Conservation (phyloP, 2,329 filamentous ascomycete genomes). For the Podosphaera xanthii region DNA sequence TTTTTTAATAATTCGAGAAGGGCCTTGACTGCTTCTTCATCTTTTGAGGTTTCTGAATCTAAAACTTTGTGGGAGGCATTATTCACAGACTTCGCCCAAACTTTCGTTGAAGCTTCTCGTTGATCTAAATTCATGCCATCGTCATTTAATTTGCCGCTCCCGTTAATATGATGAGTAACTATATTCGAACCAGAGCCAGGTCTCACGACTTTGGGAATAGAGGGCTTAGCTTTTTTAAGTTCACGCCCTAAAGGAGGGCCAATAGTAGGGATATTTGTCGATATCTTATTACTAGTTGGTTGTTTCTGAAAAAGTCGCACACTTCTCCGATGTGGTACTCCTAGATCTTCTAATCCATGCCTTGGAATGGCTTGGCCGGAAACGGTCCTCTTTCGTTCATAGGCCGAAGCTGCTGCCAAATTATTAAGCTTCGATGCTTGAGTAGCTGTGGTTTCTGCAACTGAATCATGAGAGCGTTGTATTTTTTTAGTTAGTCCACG, state of each 20-base stretch:
- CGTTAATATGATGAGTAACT: constrained; percentile 71
- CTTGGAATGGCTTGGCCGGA: constrained; percentile 50
- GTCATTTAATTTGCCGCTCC: constrained; percentile 60
- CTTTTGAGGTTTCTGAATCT: constrained; percentile 32
- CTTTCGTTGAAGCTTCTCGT: constrained; percentile 27
- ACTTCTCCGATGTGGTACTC: constrained; percentile 43
- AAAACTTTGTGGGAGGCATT: constrained; percentile 9
- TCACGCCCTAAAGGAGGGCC: constrained; percentile 44
- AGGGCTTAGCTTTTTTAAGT: constrained; percentile 64
- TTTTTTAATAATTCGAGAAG: constrained; percentile 64
- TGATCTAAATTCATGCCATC: constrained; percentile 46
- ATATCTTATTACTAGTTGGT: constrained; percentile 23
- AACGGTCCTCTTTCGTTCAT: constrained; percentile 72
- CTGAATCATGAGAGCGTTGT: constrained; percentile 13
- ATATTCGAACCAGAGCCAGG: constrained; percentile 42
- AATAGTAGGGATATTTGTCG: constrained; percentile 34
- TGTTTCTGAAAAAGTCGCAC: constrained; percentile 44
- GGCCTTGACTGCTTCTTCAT: constrained; percentile 54
- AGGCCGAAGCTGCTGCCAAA: constrained; percentile 14
- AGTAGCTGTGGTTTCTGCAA: constrained; percentile 12
- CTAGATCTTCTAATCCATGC: constrained; percentile 35
- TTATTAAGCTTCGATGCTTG: constrained; percentile 10
- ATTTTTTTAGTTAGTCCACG: constrained; percentile 14
- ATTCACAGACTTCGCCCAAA: constrained; percentile 11
- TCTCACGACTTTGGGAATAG: constrained; percentile 41